Evolutionary conservation across 257 asterid genomes (phyloP), one percentile per base, ranked within the genome.

Genomic region (Eucommia ulmoides): DNA sequence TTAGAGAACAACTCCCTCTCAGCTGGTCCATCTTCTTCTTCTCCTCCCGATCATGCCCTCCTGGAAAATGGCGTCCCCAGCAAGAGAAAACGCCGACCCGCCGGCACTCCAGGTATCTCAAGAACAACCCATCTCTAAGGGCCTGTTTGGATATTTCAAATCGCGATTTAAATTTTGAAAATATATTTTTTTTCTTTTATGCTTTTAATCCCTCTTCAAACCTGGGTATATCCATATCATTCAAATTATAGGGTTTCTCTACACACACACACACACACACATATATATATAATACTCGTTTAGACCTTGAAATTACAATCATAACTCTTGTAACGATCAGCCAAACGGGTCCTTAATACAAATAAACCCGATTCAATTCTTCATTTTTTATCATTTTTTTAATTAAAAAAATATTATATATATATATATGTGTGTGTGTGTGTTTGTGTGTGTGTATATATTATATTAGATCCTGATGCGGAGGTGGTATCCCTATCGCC

Each of bases 401-500:
- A n/a, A n/a, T n/a, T n/a, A n/a, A n/a, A n/a, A n/a, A n/a, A n/a
- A n/a, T n/a, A n/a, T n/a, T n/a, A n/a, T n/a, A n/a, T n/a, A n/a
- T n/a, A n/a, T n/a, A n/a, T n/a, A n/a, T n/a, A n/a, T n/a, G n/a
- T n/a, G n/a, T n/a, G n/a, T n/a, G n/a, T n/a, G n/a, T n/a, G n/a
- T n/a, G n/a, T n/a, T n/a, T n/a, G n/a, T n/a, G 38, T 5, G 6
- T 29, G 38, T 29, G 6, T 6, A 15, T 42, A 8, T 18, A 1
- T 2, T 16, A 3, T 16, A 7, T 6, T 55, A 86, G 97, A 88
- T 88, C 97, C 95, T 33, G 97, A 83, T 64, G 97, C 94, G 2
- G 94, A 87, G 52, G 97, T 87, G 49, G 93, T 87, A 38, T 78
- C 85, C 0, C 77, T 83, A 0, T 83, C 97, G 0, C 97, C 97